Percentiles rank a stretch among this genome's conserved stretches.
Conservation (phyloP, 106 monocot species). For the Acorus gramineus region DNA sequence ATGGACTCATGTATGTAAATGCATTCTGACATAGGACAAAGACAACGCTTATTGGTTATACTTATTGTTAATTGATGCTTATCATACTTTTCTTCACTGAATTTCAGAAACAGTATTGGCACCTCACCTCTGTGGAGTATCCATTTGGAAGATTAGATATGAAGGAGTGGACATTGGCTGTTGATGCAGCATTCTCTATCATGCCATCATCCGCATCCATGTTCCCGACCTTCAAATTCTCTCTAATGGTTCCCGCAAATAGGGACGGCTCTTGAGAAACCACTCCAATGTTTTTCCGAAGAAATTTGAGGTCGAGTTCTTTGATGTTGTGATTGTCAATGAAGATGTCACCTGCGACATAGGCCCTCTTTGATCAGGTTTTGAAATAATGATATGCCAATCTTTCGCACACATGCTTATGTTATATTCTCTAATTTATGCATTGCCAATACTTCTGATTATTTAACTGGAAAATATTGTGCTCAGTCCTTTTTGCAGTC, state of each 20-base stretch:
- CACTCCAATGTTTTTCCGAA: conserved; percentile 25
- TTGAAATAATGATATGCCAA: too few species aligned
- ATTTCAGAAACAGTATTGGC: neutral
- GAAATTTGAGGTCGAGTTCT: conserved; percentile 32
- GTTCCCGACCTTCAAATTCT: conserved; percentile 31
- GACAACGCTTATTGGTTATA: too few species aligned
- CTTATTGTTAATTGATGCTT: too few species aligned
- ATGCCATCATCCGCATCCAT: conserved; percentile 28
- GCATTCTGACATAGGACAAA: too few species aligned
- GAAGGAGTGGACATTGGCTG: conserved; percentile 45
- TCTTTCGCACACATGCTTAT: too few species aligned
- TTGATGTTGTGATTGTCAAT: conserved; percentile 35
- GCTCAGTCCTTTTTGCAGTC: too few species aligned
- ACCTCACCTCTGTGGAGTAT: conserved; percentile 34
- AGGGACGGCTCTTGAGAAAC: conserved; percentile 47
- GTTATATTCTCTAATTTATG: too few species aligned
- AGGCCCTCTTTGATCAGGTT: too few species aligned
- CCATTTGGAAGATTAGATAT: conserved; percentile 35
- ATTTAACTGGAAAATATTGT: too few species aligned
- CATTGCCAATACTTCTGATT: too few species aligned
- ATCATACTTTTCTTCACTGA: too few species aligned
- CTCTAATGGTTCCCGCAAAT: conserved; percentile 32
- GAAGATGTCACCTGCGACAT: conserved; percentile 26
- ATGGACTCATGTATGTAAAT: too few species aligned
- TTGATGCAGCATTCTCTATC: conserved; percentile 23